Evolutionary conservation across 2,329 filamentous ascomycete genomes (phyloP), one percentile per base, ranked within the genome.

Genomic region (Trichoderma sp.): DNA sequence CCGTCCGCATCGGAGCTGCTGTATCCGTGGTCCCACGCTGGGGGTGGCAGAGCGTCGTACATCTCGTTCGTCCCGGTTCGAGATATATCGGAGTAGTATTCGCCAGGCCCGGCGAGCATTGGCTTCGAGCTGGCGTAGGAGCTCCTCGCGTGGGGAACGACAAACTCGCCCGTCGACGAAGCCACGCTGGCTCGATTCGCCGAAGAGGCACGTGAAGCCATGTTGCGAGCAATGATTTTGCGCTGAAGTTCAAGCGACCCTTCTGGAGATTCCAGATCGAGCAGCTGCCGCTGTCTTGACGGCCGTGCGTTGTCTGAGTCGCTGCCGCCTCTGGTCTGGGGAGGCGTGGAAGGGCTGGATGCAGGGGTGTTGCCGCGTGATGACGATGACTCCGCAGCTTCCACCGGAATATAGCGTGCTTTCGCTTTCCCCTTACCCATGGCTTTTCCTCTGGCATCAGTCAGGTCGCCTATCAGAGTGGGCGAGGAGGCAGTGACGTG

Each of bases 401-500:
- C 54, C 21, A 59, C 54, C 15, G 63, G 47, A 24, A 57, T 58
- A 55, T 59, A 55, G 19, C 21, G 52, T 50, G 19, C 41, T 45
- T 64, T 70, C 15, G 63, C 68, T 50, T 74, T 71, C 39, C 69
- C 69, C 59, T 72, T 71, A 19, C 55, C 66, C 39, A 63, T 66
- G 2, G 57, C 44, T 62, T 71, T 71, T 39, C 48, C 67, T 30
- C 61, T 66, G 4, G 57, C 41, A 15, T 69, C 64, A 2, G 64
- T 61, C 3, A 58, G 52, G 14, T 69, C 63, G 10, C 65, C 69
- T 6, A 71, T 65, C 7, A 72, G 67, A 7, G 71, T 74, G 9
- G 70, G 65, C n/a, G 69, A 69, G 6, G 69, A 69, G 6, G 74
- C 72, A 39, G 68, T 63, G 7, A 63, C 44, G 12, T 71, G 71